Base-by-base conservation (phyloP, 2,329 filamentous ascomycete genomes). In the Fusarium pseudograminearum region DNA sequence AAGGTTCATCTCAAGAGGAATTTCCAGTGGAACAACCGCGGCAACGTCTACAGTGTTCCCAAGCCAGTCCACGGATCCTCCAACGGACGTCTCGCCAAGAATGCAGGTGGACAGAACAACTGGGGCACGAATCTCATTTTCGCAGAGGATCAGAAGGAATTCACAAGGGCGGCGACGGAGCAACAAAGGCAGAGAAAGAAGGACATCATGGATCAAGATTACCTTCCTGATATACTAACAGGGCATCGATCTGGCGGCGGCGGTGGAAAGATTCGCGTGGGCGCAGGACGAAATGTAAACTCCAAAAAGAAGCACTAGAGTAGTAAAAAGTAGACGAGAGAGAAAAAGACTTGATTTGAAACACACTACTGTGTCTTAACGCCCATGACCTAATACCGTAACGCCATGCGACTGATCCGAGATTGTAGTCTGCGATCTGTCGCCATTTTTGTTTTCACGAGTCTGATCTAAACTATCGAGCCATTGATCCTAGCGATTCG, bases 81-180 rank as follows among this genome's bases (percentile, higher is more conserved):
- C 9, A 97, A 90, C 79, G 94, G 93, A 47, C 93, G 94, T 79
- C 85, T 83, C 81, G 79, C 87, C 79, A 88, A 80, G 82, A 86
- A 81, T 11, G 90, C 89, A 2, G 94, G 93, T 42, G 95, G 95
- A 2, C 92, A 97, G 81, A 89, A 90, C 42, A 93, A 93, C 18
- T 98, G 96, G 93, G 95, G 94, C 12, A 86, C 87, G 41, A 89
- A 91, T 36, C 82, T 99, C 70, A 93, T 99, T 56, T 82, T 99
- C 12, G 90, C 94, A 1, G 95, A 98, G 81, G 96, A 99, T 78
- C 96, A 99, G 84, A 98, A 97, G 83, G 96, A 99, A 83, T 98
- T 92, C 79, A 79, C 87, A 42, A 84, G 86, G 69, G 90, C 90
- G 55, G 78, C 87, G 18, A 86, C 86, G 5, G 86, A 90, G 72